phyloP scores from a whole-genome alignment of 805 yeast species.

The Phaffomyces antillensis region DNA sequence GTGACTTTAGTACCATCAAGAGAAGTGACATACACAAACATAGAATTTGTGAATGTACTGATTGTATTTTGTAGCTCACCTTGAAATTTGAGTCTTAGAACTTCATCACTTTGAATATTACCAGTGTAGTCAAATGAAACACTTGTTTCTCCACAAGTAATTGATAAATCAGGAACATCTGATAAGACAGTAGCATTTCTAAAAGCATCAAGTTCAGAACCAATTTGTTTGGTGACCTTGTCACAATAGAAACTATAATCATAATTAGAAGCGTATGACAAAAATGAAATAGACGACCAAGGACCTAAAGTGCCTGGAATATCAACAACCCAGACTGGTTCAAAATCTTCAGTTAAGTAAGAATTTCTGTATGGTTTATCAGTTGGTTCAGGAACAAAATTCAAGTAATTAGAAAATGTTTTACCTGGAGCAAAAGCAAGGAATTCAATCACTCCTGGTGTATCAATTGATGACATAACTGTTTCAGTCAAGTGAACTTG shows the following conservation, averaged over 20 bases:
- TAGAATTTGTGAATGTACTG: neutral
- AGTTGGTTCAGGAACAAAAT: conserved; percentile 4
- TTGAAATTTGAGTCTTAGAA: too few species aligned
- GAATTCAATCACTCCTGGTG: neutral
- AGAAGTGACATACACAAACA: neutral
- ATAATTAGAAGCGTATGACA: neutral
- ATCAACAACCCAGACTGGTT: conserved; percentile 6
- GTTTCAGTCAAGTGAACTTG: conserved; percentile 2
- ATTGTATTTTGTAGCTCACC: too few species aligned
- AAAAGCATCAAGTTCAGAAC: conserved; percentile 2
- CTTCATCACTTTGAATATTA: neutral
- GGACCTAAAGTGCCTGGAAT: conserved; percentile 9
- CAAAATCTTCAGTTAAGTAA: neutral
- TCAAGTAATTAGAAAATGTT: neutral
- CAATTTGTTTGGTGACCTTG: neutral
- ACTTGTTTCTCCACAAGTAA: neutral
- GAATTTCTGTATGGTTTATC: conserved; percentile 6
- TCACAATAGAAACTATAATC: conserved; percentile 2
- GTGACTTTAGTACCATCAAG: neutral
- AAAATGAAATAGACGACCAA: conserved; percentile 1
- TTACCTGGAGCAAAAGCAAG: conserved; percentile 3
- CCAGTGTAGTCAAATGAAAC: neutral
- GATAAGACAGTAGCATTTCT: conserved; percentile 1
- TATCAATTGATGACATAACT: neutral
- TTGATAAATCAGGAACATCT: conserved; percentile 1